phyloP scores from a whole-genome alignment of 2,329 filamentous ascomycete genomes.

The Aureobasidium sp. region DNA sequence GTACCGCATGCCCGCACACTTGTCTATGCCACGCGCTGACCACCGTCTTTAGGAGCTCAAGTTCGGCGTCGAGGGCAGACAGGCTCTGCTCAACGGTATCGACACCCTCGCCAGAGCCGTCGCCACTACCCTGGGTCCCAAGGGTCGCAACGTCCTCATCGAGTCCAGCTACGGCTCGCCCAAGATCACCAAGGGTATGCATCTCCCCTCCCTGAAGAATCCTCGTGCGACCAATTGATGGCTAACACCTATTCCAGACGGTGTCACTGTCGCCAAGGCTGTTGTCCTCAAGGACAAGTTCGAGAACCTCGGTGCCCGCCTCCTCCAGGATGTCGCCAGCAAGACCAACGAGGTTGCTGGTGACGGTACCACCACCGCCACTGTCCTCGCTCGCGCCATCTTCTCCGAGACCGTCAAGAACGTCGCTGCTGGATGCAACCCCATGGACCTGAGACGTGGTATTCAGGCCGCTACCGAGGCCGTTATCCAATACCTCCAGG shows the following conservation, averaged over 20 bases:
- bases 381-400: slow-evolving; percentile 92
- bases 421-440: slow-evolving; percentile 97
- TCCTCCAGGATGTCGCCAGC: slow-evolving; percentile 95
- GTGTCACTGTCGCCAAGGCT: slow-evolving; percentile 59
- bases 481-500: slow-evolving; percentile 87
- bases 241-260: slow-evolving; percentile 33
- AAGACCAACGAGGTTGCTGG: slow-evolving; percentile 99
- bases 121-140: slow-evolving; percentile 90
- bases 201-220: not conserved
- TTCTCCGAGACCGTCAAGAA: slow-evolving; percentile 99
- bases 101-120: slow-evolving; percentile 96
- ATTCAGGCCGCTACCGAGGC: slow-evolving; percentile 94
- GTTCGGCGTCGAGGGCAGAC: slow-evolving; percentile 92
- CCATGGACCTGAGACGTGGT: slow-evolving; percentile 95
- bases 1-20: slow-evolving; percentile 43
- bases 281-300: slow-evolving; percentile 97
- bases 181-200: slow-evolving; percentile 97
- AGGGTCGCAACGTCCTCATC: slow-evolving; percentile 96
- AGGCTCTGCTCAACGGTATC: slow-evolving; percentile 82
- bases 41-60: slow-evolving; percentile 69
- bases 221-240: not conserved
- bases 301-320: slow-evolving; percentile 94
- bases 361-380: slow-evolving; percentile 97
- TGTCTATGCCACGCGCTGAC: slow-evolving; percentile 23
- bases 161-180: slow-evolving; percentile 98